Conservation (phyloP, 202 grass and related monocot species). For the Tripidium arundinaceum region DNA sequence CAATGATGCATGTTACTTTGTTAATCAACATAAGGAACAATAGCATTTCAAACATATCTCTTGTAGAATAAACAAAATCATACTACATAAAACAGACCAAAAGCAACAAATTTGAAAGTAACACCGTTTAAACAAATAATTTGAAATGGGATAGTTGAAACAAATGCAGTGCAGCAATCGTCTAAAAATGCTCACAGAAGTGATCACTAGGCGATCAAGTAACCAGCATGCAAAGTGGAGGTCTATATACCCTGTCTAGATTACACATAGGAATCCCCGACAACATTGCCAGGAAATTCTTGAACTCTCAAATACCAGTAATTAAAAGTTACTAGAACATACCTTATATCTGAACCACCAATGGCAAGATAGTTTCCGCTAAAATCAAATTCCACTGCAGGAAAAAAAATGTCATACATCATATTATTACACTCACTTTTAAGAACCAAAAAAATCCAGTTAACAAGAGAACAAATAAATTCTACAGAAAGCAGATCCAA, state of each 20-base stretch:
- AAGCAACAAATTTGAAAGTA: neutral
- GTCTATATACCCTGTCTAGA: neutral
- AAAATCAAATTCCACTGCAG: conserved; percentile 94
- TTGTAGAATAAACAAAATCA: neutral
- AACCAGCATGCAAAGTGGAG: neutral
- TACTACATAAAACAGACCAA: neutral
- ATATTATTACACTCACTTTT: neutral
- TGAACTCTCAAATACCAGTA: neutral
- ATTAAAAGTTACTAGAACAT: neutral
- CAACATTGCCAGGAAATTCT: conserved; percentile 15
- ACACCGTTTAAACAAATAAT: neutral
- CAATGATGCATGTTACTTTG: neutral
- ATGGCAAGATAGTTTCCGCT: conserved; percentile 95
- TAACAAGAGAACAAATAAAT: neutral
- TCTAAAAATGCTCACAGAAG: neutral
- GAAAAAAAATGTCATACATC: conserved; percentile 17
- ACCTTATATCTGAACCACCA: conserved; percentile 92
- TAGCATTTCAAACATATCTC: too few species aligned
- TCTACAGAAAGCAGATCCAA: neutral
- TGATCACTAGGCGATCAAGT: neutral
- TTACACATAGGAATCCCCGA: neutral
- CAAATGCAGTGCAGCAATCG: neutral
- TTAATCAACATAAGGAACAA: neutral
- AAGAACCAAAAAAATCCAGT: neutral
- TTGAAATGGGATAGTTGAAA: neutral